Evolutionary conservation across 495 filamentous ascomycete species (phyloP), one percentile per base, ranked within the genome.

Genomic region (Pyronema omphalodes): DNA sequence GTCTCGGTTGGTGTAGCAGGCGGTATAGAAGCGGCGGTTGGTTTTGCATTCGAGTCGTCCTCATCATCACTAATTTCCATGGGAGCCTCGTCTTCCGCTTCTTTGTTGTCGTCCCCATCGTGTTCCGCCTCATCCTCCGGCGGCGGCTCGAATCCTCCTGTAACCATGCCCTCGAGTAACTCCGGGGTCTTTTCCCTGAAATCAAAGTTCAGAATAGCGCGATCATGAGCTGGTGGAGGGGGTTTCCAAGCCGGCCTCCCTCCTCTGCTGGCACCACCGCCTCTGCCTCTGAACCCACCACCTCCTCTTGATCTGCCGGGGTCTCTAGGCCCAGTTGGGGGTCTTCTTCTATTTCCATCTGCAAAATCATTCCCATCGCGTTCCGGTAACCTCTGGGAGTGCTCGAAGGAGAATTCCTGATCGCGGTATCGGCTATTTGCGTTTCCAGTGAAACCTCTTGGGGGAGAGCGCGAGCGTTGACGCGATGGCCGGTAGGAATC

Each of bases 181-280:
- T 66, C 63, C 5, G 63, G 63, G 18, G 63, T 66, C 40, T 66
- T 66, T 39, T 60, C 62, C 6, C 59, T 53, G 8, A 48, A 52
- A 58, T 65, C 45, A 36, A 64, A 65, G 41, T 52, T 62, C 54
- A 66, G 40, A 15, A 66, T 62, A 8, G 62, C 59, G 37, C 63
- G 63, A 55, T 64, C 62, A 44, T 66, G 63, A 3, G 63, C 63
- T 12, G 62, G 63, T 14, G 36, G 6, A 15, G 50, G 11, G 18
- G 34, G 3, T 47, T 59, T 41, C 55, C 57, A 29, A 54, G 46
- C 49, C 51, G 58, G 44, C 29, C 41, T 50, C 3, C 61, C 59
- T n/a, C 58, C 52, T 9, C 55, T 51, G 3, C 58, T 44, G n/a
- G 40, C 44, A 29, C 47, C 45, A 11, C 58, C 52, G 9, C 56